phyloP scores from a whole-genome alignment of 768 basidiomycete genomes.

The Leccinum subgranulosum region DNA sequence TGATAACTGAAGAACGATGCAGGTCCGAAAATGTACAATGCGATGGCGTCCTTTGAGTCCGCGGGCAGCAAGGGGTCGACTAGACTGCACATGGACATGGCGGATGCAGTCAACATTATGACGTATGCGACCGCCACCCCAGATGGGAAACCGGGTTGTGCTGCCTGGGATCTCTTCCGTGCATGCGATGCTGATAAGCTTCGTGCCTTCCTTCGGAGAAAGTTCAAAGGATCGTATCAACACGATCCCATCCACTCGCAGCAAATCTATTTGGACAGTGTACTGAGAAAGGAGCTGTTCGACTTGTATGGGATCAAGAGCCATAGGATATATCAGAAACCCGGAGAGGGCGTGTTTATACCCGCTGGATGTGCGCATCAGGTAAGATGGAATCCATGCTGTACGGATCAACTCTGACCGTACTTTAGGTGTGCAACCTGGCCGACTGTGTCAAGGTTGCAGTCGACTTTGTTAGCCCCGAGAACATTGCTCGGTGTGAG shows the following conservation, averaged over 20 bases:
- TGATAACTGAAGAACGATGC: constrained; percentile 15
- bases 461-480: constrained; percentile 90
- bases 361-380: constrained; percentile 93
- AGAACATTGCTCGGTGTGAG: constrained; percentile 87
- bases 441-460: constrained; percentile 97
- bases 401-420: not conserved
- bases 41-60: constrained; percentile 67
- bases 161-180: constrained; percentile 89
- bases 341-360: constrained; percentile 93
- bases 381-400: constrained; percentile 39
- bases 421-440: constrained; percentile 76
- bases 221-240: constrained; percentile 51
- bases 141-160: constrained; percentile 66
- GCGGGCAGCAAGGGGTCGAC: constrained; percentile 81
- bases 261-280: constrained; percentile 76
- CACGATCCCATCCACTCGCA: constrained; percentile 92
- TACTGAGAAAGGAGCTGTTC: constrained; percentile 63
- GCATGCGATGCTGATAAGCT: constrained; percentile 79
- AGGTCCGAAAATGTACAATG: constrained; percentile 97
- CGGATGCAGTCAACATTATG: constrained; percentile 92
- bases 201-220: constrained; percentile 66
- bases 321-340: constrained; percentile 83
- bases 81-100: constrained; percentile 91
- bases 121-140: constrained; percentile 59
- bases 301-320: constrained; percentile 69